These are phyloP conservation scores for Alternaria conjuncta DNA, from an alignment of 2,329 filamentous ascomycete species.

Conservation along the genomic window DNA sequence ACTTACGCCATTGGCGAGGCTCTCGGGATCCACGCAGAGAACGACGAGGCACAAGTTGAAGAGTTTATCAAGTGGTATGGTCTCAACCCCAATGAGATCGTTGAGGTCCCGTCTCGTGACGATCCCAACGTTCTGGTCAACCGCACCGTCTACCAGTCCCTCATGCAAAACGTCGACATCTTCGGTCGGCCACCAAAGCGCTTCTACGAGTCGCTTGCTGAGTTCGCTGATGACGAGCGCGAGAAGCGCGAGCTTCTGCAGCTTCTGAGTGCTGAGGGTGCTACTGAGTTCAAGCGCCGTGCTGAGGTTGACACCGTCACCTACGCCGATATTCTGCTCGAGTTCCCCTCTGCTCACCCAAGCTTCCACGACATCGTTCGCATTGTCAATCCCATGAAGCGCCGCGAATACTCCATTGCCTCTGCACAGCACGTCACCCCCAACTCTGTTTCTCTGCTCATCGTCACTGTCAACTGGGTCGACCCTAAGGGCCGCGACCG, in stretches of 20 bases:
- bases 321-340: constrained; percentile 86
- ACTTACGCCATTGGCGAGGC: constrained; percentile 98
- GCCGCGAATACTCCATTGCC: constrained; percentile 98
- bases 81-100: constrained; percentile 79
- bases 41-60: constrained; percentile 77
- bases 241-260: constrained; percentile 82
- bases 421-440: constrained; percentile 95
- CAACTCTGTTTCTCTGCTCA: constrained; percentile 88
- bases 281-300: constrained; percentile 88
- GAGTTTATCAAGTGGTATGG: constrained; percentile 92
- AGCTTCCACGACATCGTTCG: constrained; percentile 85
- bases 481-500: constrained; percentile 86
- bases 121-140: constrained; percentile 77
- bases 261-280: constrained; percentile 75
- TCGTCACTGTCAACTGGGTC: constrained; percentile 96
- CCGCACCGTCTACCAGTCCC: constrained; percentile 89
- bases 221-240: constrained; percentile 80
- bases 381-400: constrained; percentile 91
- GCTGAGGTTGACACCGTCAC: constrained; percentile 90
- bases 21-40: constrained; percentile 94
- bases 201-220: constrained; percentile 92
- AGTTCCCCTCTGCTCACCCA: constrained; percentile 89
- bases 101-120: constrained; percentile 90
- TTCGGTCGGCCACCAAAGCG: constrained; percentile 96
- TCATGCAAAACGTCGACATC: constrained; percentile 93